Base-by-base conservation (phyloP, 2,329 filamentous ascomycete genomes). In the Paecilomyces sp. region DNA sequence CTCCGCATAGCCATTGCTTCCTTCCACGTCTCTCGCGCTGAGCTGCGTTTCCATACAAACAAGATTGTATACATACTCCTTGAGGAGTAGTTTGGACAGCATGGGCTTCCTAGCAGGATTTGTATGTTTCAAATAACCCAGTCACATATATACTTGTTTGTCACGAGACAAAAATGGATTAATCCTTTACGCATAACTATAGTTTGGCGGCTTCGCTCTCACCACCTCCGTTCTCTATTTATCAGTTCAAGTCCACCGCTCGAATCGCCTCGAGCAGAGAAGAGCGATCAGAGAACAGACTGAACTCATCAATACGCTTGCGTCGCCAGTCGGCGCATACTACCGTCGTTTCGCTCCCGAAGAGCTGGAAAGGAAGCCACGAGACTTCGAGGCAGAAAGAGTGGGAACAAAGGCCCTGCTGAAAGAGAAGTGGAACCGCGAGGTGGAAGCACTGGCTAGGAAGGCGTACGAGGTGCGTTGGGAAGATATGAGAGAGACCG, bases 41-140 rank as follows among this genome's bases (percentile, higher is more conserved):
- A 18, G 18, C 41, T n/a, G 18, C 3, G 5, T 47, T n/a, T 22
- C 5, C 13, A 47, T 47, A 47, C 5, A 47, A 41, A 47, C 5
- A 9, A 47, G 41, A 8, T n/a, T 47, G 5, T 9, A 15, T 18
- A 47, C 41, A 18, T 47, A 47, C 41, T 22, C 18, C 41, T 47
- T 18, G 41, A 47, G 15, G n/a, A 18, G 15, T 47, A 47, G 1
- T 47, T 12, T 18, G n/a, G 9, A 30, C 34, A 71, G 60, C 66
- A 91, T 91, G 88, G 88, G 88, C 70, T 90, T 91, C 80, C 82
- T 84, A 65, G 82, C 85, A 51, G 89, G 89, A 67, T 89, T 92
- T 73, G 89, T 92, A 82, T 64, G 87, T 79, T 57, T 57, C 56
- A 28, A 36, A 15, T 47, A 18, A 33, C 22, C 47, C 11, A 24